Evolutionary conservation across 805 yeast species (phyloP).

Genomic region (Candida corydali): DNA sequence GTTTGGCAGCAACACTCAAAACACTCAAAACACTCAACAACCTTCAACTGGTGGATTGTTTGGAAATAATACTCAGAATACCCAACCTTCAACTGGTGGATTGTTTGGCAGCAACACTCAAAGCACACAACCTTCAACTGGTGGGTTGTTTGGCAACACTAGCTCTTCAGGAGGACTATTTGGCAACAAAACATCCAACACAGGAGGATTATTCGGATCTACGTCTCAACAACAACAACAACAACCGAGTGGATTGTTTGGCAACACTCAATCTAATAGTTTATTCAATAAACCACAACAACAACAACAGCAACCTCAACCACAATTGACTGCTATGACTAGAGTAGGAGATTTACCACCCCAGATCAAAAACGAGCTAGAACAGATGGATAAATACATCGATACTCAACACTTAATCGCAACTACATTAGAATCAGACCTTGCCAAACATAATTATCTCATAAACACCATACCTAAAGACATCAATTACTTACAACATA

Average conservation of each 20-base stretch:
- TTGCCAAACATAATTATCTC: conserved; percentile 57
- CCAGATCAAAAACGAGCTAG: conserved; percentile 63
- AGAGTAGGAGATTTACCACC: conserved; percentile 72
- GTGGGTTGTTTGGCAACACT: conserved; percentile 18
- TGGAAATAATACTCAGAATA: background rate
- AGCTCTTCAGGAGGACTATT: conserved; percentile 2
- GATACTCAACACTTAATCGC: conserved; percentile 72
- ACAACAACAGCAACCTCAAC: conserved; percentile 31
- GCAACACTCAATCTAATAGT: conserved; percentile 8
- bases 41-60: conserved; percentile 12
- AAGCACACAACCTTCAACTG: conserved; percentile 12
- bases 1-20: conserved; percentile 16
- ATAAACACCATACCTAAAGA: conserved; percentile 73
- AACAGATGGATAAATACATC: conserved; percentile 66
- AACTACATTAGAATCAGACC: conserved; percentile 59
- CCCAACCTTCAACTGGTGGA: conserved; percentile 21
- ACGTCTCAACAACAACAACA: no score
- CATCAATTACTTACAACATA: conserved; percentile 56
- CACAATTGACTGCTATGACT: conserved; percentile 66
- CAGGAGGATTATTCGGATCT: conserved; percentile 19
- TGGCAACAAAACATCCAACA: conserved; percentile 8
- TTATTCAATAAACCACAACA: conserved; percentile 6
- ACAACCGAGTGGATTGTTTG: conserved; percentile 16
- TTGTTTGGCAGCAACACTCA: conserved; percentile 18
- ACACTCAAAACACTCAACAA: no score